phyloP scores from a whole-genome alignment of 2,329 filamentous ascomycete species.

The Botryotinia narcissicola region DNA sequence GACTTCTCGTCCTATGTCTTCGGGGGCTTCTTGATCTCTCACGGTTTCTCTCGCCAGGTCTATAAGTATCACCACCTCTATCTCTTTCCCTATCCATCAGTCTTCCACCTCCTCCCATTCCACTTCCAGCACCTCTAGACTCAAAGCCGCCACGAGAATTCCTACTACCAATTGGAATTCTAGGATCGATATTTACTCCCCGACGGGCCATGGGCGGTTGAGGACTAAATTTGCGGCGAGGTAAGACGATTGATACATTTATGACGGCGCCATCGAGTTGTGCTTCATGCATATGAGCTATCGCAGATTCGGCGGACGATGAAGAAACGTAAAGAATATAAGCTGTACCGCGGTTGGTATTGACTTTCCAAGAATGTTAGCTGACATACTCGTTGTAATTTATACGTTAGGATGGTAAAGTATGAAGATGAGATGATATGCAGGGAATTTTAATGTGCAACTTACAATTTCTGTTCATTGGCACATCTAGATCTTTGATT shows the following conservation, averaged over 20 bases:
- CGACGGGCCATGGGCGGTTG: conserved; percentile 71
- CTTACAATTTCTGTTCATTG: conserved; percentile 82
- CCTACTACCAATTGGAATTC: conserved; percentile 37
- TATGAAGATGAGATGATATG: not conserved
- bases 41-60: conserved; percentile 1
- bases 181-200: conserved; percentile 57
- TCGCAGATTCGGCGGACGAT: conserved; percentile 79
- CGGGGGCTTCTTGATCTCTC: conserved; percentile 14
- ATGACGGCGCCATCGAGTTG: conserved; percentile 49
- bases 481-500: conserved; percentile 85
- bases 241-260: conserved; percentile 40
- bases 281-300: conserved; percentile 97
- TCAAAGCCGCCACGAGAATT: conserved; percentile 29
- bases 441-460: conserved; percentile 17
- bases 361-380: conserved; percentile 54
- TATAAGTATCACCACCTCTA: conserved; percentile 14
- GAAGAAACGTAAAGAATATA: conserved; percentile 83
- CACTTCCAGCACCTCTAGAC: not conserved
- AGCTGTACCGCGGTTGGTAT: conserved; percentile 87
- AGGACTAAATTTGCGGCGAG: conserved; percentile 65
- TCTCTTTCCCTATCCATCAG: conserved; percentile 16
- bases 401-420: not conserved
- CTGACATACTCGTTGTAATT: conserved; percentile 14
- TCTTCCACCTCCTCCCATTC: conserved; percentile 24
- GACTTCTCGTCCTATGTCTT: conserved; percentile 16